phyloP scores from a whole-genome alignment of 768 basidiomycete species.

The Inosperma sp. region DNA sequence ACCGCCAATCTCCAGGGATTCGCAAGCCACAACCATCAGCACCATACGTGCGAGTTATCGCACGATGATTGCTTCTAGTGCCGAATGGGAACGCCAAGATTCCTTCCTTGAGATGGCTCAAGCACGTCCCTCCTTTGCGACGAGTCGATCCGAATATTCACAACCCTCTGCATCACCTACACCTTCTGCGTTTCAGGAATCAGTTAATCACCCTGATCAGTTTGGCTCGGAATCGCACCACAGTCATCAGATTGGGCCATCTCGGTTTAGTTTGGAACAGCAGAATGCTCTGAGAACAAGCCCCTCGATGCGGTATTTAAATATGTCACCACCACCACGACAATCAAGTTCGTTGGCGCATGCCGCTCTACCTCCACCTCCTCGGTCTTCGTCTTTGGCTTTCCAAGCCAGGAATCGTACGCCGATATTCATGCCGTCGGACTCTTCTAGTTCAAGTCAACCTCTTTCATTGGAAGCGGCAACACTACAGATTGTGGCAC shows the following conservation, averaged over 20 bases:
- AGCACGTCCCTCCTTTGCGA: constrained; percentile 30
- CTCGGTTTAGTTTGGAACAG: constrained; percentile 26
- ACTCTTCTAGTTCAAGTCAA: constrained; percentile 18
- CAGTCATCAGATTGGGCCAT: constrained; percentile 24
- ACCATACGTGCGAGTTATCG: constrained; percentile 22
- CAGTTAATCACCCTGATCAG: constrained; percentile 31
- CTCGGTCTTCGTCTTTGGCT: constrained; percentile 35
- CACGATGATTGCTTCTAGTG: constrained; percentile 21
- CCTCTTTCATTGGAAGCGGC: constrained; percentile 16
- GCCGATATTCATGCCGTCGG: constrained; percentile 20
- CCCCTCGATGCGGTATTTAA: constrained; percentile 32
- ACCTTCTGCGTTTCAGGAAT: constrained; percentile 75
- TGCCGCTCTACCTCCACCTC: constrained; percentile 55
- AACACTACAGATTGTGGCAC: constrained; percentile 36
- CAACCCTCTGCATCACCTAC: constrained; percentile 61
- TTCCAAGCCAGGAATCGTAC: constrained; percentile 18
- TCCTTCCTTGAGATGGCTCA: constrained; percentile 7
- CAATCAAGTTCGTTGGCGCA: constrained; percentile 58
- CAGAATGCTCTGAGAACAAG: constrained; percentile 21
- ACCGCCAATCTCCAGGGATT: constrained; percentile 26
- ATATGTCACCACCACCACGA: constrained; percentile 58
- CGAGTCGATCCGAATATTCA: constrained; percentile 60
- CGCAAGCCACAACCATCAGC: constrained; percentile 27
- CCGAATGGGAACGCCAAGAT: constrained; percentile 8
- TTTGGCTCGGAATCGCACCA: constrained; percentile 22